Conservation (phyloP, 2,329 filamentous ascomycete genomes). For the Hymenoscyphus linearis region DNA sequence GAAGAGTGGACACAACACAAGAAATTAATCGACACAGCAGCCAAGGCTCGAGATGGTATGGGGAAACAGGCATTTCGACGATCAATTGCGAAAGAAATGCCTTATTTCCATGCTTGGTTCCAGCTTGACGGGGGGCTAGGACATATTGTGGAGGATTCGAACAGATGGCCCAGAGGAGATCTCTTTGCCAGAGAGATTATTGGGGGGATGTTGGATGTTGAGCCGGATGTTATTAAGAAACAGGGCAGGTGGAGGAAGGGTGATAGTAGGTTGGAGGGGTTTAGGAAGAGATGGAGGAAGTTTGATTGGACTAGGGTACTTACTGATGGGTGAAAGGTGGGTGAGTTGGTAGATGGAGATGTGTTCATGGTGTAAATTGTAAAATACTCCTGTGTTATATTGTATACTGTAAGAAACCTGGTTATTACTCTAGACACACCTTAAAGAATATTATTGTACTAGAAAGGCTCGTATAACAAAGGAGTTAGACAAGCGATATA, state of each 20-base stretch:
- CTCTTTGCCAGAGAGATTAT: constrained; percentile 88
- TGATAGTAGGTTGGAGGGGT: constrained; percentile 63
- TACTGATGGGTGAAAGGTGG: constrained; percentile 24
- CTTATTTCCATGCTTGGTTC: constrained; percentile 98
- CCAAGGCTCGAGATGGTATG: constrained; percentile 57
- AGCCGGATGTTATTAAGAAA: constrained; percentile 77
- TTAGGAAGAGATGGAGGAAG: constrained; percentile 80
- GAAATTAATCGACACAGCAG: constrained; percentile 85
- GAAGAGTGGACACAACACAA: constrained; percentile 95
- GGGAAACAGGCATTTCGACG: constrained; percentile 79
- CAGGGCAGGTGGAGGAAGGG: constrained; percentile 77
- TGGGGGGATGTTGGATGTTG: constrained; percentile 84
- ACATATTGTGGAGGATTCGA: constrained; percentile 83
- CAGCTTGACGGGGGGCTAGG: constrained; percentile 85
- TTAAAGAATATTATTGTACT: no score
- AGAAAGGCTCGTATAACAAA: no score
- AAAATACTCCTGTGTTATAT: not conserved
- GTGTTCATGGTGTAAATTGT: not conserved
- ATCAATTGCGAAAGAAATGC: constrained; percentile 88
- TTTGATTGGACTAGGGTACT: constrained; percentile 80
- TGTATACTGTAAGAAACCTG: no score
- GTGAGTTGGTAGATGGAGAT: not conserved
- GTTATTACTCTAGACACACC: no score
- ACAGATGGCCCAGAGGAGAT: constrained; percentile 84
- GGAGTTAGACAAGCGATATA: no score